A percentile compares a stretch with the other conserved stretches of the same genome.
phyloP scores from a whole-genome alignment of 306 rosid species.

The Oxytropis ochrocephala region DNA sequence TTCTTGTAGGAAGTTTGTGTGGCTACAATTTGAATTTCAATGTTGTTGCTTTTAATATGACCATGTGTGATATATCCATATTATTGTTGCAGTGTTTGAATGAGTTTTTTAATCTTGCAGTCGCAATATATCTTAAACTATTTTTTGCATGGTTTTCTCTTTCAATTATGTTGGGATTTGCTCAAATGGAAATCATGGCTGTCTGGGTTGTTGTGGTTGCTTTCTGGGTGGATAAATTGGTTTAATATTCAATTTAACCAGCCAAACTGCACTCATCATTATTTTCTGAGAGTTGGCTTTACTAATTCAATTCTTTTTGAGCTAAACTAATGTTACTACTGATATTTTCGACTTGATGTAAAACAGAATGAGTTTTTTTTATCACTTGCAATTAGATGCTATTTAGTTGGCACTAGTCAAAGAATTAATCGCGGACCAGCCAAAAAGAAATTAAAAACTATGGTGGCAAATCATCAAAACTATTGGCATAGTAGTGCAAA shows the following conservation, averaged over 20 bases:
- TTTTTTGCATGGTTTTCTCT: not conserved
- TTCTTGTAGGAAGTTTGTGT: not conserved
- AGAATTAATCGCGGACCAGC: not conserved
- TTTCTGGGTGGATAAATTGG: not conserved
- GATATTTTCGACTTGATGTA: not conserved
- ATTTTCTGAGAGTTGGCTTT: slow-evolving; percentile 1
- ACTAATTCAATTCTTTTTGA: not conserved
- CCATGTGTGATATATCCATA: not conserved
- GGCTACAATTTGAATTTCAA: not conserved
- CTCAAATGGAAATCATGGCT: not conserved
- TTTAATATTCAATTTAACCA: not conserved
- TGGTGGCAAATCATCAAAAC: not conserved
- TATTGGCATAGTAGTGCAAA: not conserved
- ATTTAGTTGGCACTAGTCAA: not conserved
- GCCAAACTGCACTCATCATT: not conserved
- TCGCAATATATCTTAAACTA: not conserved
- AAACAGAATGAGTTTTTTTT: not conserved
- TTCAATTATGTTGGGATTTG: not conserved
- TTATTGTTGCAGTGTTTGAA: not conserved
- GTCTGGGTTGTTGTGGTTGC: not conserved
- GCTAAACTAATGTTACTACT: not conserved
- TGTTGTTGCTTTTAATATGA: not conserved
- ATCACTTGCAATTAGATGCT: not conserved
- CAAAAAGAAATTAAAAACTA: not conserved
- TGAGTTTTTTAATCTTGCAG: not conserved